A percentile compares a stretch with the other conserved stretches of the same genome.
phyloP scores from a whole-genome alignment of 2,329 filamentous ascomycete genomes.

The Microcyclospora tardicrescens region DNA sequence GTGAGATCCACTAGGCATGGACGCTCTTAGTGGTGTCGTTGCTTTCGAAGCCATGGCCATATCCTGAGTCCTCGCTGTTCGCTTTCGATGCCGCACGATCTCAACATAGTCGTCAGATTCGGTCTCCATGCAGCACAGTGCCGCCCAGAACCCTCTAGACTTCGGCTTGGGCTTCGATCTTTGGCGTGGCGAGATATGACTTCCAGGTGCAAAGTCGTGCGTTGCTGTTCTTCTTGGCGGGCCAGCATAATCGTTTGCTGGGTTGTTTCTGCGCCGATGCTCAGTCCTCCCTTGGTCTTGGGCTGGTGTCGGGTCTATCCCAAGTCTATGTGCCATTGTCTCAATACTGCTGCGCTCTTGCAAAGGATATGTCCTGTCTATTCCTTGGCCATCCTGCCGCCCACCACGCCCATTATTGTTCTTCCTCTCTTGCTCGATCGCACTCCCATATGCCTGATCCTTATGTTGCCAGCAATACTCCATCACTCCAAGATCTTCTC shows the following conservation, averaged over 20 bases:
- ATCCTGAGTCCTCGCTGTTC: conserved; percentile 12
- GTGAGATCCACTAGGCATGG: conserved; percentile 4
- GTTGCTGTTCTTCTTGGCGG: conserved; percentile 5
- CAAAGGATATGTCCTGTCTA: conserved; percentile 40
- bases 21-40: conserved; percentile 4
- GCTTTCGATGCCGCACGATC: conserved; percentile 28
- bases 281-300: conserved; percentile 4
- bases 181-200: neutral
- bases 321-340: conserved; percentile 68
- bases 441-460: conserved; percentile 54
- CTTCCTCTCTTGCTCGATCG: conserved; percentile 7
- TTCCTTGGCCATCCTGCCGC: conserved; percentile 6
- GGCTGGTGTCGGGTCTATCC: conserved; percentile 24
- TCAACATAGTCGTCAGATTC: conserved; percentile 33
- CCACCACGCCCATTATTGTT: neutral
- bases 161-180: conserved; percentile 21
- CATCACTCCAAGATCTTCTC: conserved; percentile 41
- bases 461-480: conserved; percentile 89
- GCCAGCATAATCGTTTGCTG: neutral
- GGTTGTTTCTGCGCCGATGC: conserved; percentile 6
- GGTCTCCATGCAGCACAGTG: conserved; percentile 28
- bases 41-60: conserved; percentile 5
- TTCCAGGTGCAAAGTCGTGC: conserved; percentile 1
- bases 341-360: conserved; percentile 68
- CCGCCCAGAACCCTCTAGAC: conserved; percentile 26